Conservation (phyloP, 371 early-diverging fungal species). For the Polyrhizophydium stewartii region DNA sequence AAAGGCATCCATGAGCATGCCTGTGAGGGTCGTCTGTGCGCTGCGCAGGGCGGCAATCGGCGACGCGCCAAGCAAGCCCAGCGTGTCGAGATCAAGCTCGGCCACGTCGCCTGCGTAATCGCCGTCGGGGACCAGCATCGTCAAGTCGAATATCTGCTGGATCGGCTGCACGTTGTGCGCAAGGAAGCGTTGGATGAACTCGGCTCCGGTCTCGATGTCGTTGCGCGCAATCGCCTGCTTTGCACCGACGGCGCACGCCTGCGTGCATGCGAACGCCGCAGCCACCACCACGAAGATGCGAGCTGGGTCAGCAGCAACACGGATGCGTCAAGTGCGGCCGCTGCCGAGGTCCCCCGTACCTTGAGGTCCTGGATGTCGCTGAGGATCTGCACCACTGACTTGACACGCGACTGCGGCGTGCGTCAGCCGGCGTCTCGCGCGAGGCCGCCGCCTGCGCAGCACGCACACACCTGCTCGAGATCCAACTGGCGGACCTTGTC, state of each 20-base stretch:
- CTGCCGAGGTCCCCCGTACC: slow-evolving; percentile 15
- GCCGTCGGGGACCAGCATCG: not conserved
- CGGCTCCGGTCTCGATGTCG: slow-evolving; percentile 76
- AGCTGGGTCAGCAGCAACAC: too few species aligned
- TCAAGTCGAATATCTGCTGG: slow-evolving; percentile 58
- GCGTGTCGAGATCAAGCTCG: not conserved
- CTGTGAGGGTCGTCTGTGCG: slow-evolving; percentile 58
- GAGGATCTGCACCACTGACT: slow-evolving; percentile 62
- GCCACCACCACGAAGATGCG: too few species aligned
- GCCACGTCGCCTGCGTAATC: not conserved
- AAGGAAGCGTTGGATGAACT: slow-evolving; percentile 59
- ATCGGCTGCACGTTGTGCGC: slow-evolving; percentile 58
- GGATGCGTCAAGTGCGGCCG: too few species aligned
- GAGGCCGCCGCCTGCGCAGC: not conserved
- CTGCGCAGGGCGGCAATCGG: slow-evolving; percentile 59
- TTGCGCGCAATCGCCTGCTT: slow-evolving; percentile 62
- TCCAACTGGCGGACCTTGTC: slow-evolving; percentile 79
- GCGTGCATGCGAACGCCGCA: too few species aligned
- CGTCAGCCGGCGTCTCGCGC: not conserved
- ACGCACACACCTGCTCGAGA: slow-evolving; percentile 54
- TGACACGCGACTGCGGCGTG: slow-evolving; percentile 61
- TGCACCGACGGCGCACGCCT: slow-evolving; percentile 65
- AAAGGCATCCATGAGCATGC: slow-evolving; percentile 70
- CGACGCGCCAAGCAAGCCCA: slow-evolving; percentile 3
- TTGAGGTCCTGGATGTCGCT: slow-evolving; percentile 74